Evolutionary conservation across 2,329 filamentous ascomycete genomes (phyloP).

Genomic region (Eutypella sp.): DNA sequence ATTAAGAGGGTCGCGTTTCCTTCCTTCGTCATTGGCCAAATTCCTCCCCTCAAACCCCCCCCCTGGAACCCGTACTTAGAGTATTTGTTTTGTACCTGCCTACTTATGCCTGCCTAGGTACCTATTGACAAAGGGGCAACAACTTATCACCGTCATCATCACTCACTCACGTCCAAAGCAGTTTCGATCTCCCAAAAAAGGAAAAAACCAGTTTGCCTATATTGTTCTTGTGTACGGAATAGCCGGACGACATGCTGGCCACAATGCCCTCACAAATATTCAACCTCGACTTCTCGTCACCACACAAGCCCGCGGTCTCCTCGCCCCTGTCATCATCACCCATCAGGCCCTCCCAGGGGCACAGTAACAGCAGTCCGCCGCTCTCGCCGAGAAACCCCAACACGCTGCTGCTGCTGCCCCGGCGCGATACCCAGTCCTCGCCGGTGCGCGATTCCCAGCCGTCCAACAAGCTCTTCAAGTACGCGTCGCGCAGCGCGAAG

Average conservation of each 20-base stretch:
- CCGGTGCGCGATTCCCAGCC: constrained; percentile 22
- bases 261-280: constrained; percentile 37
- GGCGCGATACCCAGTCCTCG: constrained; percentile 36
- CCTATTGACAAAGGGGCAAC: no score
- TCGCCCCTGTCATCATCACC: constrained; percentile 58
- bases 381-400: constrained; percentile 40
- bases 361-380: constrained; percentile 21
- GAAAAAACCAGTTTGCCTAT: background rate
- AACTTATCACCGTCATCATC: no score
- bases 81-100: no score
- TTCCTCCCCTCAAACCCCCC: background rate
- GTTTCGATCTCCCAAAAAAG: no score
- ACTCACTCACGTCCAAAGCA: no score
- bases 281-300: constrained; percentile 34
- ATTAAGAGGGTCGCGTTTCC: constrained; percentile 16
- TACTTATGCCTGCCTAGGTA: no score
- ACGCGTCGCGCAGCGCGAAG: constrained; percentile 50
- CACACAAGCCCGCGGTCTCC: constrained; percentile 41
- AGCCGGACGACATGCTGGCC: constrained; percentile 26
- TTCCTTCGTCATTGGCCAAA: background rate
- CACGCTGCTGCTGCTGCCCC: constrained; percentile 31
- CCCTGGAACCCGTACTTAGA: no score
- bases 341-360: constrained; percentile 46
- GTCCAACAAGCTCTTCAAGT: constrained; percentile 37
- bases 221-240: background rate